Conservation (phyloP, 768 basidiomycete genomes). For the Mrakia frigida region DNA sequence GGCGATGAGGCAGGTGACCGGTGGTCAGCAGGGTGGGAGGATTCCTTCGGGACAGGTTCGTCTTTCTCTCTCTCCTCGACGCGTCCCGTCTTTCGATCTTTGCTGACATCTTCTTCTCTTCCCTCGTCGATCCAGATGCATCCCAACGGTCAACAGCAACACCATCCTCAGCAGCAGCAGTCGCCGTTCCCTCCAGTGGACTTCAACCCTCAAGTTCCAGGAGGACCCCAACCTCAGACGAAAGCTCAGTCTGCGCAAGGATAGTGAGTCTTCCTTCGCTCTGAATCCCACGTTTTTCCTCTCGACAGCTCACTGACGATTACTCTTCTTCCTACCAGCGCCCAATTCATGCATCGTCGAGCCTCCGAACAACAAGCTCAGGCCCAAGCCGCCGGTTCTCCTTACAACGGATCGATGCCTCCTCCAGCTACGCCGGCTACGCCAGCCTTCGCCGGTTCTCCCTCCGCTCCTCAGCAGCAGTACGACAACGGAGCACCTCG, state of each 20-base stretch:
- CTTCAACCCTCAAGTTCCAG: background rate
- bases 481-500: background rate
- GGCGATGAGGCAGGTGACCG: background rate
- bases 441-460: background rate
- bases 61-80: background rate
- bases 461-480: background rate
- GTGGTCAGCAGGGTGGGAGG: background rate
- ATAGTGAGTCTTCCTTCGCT: background rate
- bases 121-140: background rate
- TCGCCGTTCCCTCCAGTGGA: background rate
- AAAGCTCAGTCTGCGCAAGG: background rate
- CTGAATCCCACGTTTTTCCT: background rate
- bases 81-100: background rate
- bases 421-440: slow-evolving; percentile 5
- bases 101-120: background rate
- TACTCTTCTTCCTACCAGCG: background rate
- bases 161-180: background rate
- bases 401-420: slow-evolving; percentile 17
- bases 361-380: slow-evolving; percentile 1
- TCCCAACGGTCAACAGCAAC: background rate
- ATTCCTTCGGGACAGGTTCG: background rate
- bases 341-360: slow-evolving; percentile 5
- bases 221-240: background rate
- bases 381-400: background rate
- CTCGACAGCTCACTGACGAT: background rate